These are phyloP conservation scores for Cucurbita argyrosperma DNA, from an alignment of 306 rosid genomes.

Conservation along the genomic window DNA sequence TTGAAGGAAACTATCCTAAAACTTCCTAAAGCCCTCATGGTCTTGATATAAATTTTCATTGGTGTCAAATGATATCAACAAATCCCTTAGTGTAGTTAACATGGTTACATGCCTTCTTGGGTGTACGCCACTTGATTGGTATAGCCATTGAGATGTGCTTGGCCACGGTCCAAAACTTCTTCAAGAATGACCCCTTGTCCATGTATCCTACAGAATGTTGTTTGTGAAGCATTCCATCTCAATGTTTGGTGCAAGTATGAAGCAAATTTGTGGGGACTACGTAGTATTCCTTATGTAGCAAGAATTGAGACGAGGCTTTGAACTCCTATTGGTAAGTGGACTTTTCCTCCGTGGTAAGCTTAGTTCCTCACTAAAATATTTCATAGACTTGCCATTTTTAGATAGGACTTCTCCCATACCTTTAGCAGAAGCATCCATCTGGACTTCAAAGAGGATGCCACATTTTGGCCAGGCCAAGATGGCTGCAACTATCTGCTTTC, in stretches of 20 bases:
- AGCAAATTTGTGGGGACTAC: background rate
- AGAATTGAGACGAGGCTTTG: background rate
- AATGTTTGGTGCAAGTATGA: background rate
- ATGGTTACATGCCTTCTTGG: background rate
- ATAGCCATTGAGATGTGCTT: background rate
- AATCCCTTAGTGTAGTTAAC: background rate
- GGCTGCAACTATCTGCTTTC: no score
- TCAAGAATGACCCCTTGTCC: background rate
- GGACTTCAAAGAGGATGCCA: background rate
- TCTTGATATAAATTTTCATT: background rate
- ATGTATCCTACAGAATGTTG: background rate
- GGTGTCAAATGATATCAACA: background rate
- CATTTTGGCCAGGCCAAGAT: no score
- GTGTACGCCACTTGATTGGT: background rate
- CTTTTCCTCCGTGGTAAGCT: background rate
- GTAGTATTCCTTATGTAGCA: background rate
- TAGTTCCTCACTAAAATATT: background rate
- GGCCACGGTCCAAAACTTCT: background rate
- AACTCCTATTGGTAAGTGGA: background rate
- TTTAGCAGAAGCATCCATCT: background rate
- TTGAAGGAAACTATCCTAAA: background rate
- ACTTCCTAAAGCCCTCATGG: background rate
- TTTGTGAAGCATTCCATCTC: background rate
- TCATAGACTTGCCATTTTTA: background rate
- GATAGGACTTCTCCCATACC: background rate